Evolutionary conservation across 2,329 filamentous ascomycete species (phyloP), one percentile per base, ranked within the genome.

Genomic region (Penicillium sp.): DNA sequence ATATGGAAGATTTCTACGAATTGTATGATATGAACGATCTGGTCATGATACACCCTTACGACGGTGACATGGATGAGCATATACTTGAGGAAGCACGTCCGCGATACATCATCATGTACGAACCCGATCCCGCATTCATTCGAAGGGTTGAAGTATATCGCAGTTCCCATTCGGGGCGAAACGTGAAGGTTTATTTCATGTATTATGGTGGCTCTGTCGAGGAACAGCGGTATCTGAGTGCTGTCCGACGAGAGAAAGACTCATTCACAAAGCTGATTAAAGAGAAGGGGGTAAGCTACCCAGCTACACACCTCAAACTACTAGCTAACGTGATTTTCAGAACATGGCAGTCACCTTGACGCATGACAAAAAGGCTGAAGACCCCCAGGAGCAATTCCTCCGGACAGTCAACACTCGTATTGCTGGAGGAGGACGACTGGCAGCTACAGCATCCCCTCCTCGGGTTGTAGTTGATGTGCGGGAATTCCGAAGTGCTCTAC

Each of bases 61-160:
- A 96, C 59, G 93, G 93, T 12, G 94, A 97, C 71, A 89, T 93
- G 79, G 94, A 99, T 73, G 94, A 97, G 71, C 91, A 96, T 72
- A 83, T 97, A n/a, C 83, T 99, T 1, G 93, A 99, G 73, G 94
- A 99, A 75, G 83, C 94, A 57, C 92, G 90, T 69, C 94, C 94
- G 35, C 87, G 90, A 59, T 97, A 97, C 74, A 91, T 99, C 58
- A 89, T 99, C 77, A 97, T 99, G 94, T 99, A 97, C 75, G 94
- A 97, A 72, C 93, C 94, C 1, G 92, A 97, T 64, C 87, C 93
- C 3, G 88, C 93, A 3, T 99, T 99, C 73, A 96, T 97, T 68
- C 87, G 94, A 15, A 84, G 93, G 38, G 89, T 99, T 21, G 94
- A 99, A 73, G 93, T 97, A 2, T 99, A 97, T 76, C 87, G 94